Percentiles rank a stretch among this genome's conserved stretches.
phyloP scores from a whole-genome alignment of 768 basidiomycete species.

The Mycena albidolilacea region DNA sequence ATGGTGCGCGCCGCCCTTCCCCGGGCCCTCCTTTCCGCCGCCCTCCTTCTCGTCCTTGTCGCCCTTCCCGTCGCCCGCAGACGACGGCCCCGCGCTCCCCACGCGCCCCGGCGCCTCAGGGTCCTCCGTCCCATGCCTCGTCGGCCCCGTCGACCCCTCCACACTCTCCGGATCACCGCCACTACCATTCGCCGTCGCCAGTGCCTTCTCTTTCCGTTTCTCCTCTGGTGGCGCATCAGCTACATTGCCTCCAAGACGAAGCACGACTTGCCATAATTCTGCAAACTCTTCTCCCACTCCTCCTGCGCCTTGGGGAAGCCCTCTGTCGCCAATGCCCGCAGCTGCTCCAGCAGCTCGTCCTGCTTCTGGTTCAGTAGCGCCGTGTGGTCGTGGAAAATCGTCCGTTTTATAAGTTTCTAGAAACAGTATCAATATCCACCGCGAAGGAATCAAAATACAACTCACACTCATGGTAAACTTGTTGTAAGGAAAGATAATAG shows the following conservation, averaged over 20 bases:
- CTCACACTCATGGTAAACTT: constrained; percentile 92
- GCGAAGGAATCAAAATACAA: constrained; percentile 25
- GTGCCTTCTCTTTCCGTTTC: constrained; percentile 61
- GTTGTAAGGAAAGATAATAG: constrained; percentile 93
- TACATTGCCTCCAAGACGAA: constrained; percentile 7
- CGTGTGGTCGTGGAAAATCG: constrained; percentile 84
- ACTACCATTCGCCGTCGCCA: constrained; percentile 42
- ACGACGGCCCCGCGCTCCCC: constrained; percentile 30
- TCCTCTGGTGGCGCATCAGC: constrained; percentile 59
- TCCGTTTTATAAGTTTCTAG: constrained; percentile 94
- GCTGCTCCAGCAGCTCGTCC: constrained; percentile 75
- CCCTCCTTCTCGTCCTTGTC: constrained; percentile 45
- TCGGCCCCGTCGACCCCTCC: constrained; percentile 56
- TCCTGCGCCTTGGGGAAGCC: constrained; percentile 80
- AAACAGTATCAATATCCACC: neutral
- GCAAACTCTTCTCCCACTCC: constrained; percentile 81
- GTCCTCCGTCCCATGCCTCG: constrained; percentile 63
- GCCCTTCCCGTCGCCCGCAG: constrained; percentile 39
- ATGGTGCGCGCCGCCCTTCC: constrained; percentile 47
- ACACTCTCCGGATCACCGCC: constrained; percentile 39
- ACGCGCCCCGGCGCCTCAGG: constrained; percentile 49
- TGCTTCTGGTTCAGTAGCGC: constrained; percentile 77
- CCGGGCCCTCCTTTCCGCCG: constrained; percentile 45
- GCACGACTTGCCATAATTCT: constrained; percentile 72
- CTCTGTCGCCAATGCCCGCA: constrained; percentile 72